Base-by-base conservation (phyloP, 2,329 filamentous ascomycete species). In the Aspergillus glaucus region DNA sequence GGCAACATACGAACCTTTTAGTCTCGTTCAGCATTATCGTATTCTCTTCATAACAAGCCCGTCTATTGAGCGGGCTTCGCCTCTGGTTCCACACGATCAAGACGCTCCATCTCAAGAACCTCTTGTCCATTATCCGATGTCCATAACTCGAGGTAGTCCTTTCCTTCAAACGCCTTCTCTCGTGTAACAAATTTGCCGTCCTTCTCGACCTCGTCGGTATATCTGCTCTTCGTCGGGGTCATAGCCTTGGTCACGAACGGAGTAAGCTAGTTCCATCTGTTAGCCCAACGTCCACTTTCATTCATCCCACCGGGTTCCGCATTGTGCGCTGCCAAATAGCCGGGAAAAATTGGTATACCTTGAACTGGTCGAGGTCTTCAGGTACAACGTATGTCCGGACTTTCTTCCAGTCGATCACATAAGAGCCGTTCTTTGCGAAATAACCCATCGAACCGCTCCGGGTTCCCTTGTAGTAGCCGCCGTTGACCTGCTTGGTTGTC, bases 391-490 rank as follows among this genome's bases (percentile, higher is more conserved):
- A 98, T 47, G 91, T 95, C 70, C 92, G 85, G 63, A 97, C 88
- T 73, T 94, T 95, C 48, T 77, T 72, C 79, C 80, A 95, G 57
- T 97, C 87, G 57, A 97, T 84, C 43, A 83, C 69, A 70, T 93
- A 98, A 40, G 61, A 63, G 51, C 69, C 68, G 53, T 66, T 68
- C 50, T 65, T 66, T 45, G 85, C 85, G 69, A 92, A 93, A 66
- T 83, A 81, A 68, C 93, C 93, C 83, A 94, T 90, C 39, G 87
- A 83, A 1, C 93, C 93, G 1, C 89, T 86, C 43, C 91, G 80
- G 62, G 87, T 96, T 66, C 93, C 93, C 79, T 97, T 97, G 82
- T 98, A 98, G 81, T 85, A 98, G 59, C 91, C 92, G 66, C 89
- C 88, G 68, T 86, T 87, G 67, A 92, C 85, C 71, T 93, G 85